Conservation (phyloP, 169 alveolate species). For the Babesia ovata region DNA sequence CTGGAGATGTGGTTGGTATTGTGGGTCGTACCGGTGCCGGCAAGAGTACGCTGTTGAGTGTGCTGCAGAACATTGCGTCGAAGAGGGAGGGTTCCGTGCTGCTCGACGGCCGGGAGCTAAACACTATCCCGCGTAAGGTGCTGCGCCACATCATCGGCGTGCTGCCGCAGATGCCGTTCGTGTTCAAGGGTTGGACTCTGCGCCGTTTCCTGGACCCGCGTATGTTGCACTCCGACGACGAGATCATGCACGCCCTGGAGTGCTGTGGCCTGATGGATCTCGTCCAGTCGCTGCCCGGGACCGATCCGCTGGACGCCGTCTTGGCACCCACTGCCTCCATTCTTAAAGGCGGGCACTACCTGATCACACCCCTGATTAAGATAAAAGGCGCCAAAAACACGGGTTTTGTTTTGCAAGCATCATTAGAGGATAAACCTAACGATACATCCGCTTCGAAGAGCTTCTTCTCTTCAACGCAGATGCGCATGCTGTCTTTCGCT, state of each 20-base stretch:
- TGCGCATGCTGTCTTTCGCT: constrained; percentile 76
- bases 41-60: constrained; percentile 54
- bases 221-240: constrained; percentile 44
- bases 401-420: background rate
- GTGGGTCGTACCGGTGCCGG: constrained; percentile 71
- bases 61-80: constrained; percentile 31
- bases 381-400: background rate
- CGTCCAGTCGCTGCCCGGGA: constrained; percentile 45
- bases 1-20: constrained; percentile 49
- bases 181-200: constrained; percentile 66
- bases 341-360: background rate
- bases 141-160: constrained; percentile 53
- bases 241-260: constrained; percentile 46
- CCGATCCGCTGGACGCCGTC: constrained; percentile 36
- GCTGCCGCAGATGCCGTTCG: constrained; percentile 61
- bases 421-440: background rate
- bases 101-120: constrained; percentile 65
- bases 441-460: background rate
- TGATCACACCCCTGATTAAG: constrained; percentile 1
- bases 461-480: constrained; percentile 38
- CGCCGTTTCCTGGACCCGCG: constrained; percentile 68
- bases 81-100: constrained; percentile 47
- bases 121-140: constrained; percentile 37
- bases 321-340: constrained; percentile 8
- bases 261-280: constrained; percentile 55